A percentile compares a stretch with the other conserved stretches of the same genome.
Conservation (phyloP, 352 stramenopile species). For the Globisporangium perplexum region DNA sequence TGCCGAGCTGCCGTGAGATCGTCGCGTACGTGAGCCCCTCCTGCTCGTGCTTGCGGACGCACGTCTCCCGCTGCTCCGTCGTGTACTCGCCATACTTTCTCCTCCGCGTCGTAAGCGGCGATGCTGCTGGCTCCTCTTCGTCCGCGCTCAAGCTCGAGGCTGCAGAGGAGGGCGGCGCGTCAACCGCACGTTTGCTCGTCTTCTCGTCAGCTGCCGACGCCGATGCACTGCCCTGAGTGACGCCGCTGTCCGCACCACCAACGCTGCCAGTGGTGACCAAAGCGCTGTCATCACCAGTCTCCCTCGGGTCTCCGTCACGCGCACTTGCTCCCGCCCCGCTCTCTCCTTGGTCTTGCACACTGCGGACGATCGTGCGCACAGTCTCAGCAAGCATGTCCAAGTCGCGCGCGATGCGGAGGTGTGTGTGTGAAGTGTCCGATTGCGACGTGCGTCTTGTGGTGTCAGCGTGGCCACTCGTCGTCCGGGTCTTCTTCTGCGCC, state of each 20-base stretch:
- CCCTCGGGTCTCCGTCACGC: neutral
- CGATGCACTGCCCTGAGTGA: neutral
- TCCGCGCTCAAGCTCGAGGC: neutral
- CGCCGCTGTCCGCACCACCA: too few relatives aligned
- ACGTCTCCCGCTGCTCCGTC: slow-evolving; percentile 41
- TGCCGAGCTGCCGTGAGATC: slow-evolving; percentile 47
- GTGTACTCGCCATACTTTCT: slow-evolving; percentile 55
- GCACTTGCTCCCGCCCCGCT: neutral
- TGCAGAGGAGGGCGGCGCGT: too few relatives aligned
- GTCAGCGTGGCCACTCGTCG: neutral
- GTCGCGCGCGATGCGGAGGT: slow-evolving; percentile 22
- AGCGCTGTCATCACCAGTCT: neutral
- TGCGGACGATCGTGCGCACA: slow-evolving; percentile 40
- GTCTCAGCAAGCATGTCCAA: slow-evolving; percentile 61
- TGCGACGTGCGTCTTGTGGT: neutral
- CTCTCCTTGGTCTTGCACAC: slow-evolving; percentile 10
- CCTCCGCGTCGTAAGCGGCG: slow-evolving; percentile 9
- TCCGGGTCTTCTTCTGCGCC: neutral
- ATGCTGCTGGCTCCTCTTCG: neutral
- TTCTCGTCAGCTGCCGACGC: neutral
- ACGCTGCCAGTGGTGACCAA: too few relatives aligned
- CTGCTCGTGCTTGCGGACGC: slow-evolving; percentile 42
- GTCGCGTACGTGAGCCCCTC: slow-evolving; percentile 49
- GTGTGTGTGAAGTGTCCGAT: neutral
- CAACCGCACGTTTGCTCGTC: neutral